phyloP scores from a whole-genome alignment of 148 eudicot genomes.

The Vaccinium darrowii region DNA sequence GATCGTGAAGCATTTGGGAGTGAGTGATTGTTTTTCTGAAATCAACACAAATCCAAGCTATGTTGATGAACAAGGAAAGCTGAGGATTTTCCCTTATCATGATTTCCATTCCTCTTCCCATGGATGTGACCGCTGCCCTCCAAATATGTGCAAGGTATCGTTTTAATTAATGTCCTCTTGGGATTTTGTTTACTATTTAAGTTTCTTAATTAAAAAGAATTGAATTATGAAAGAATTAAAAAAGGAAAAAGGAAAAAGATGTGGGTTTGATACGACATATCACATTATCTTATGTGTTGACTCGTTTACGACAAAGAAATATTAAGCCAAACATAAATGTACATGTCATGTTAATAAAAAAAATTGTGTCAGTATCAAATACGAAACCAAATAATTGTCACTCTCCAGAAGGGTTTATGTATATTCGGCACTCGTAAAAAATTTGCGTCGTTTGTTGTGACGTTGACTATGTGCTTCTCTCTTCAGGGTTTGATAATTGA shows the following conservation, averaged over 20 bases:
- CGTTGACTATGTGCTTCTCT: background rate
- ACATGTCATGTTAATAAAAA: too few relatives aligned
- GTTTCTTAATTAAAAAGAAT: too few relatives aligned
- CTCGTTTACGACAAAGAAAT: too few relatives aligned
- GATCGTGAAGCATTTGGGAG: conserved; percentile 56
- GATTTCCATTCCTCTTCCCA: conserved; percentile 54
- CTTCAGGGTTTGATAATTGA: conserved; percentile 54
- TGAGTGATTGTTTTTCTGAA: conserved; percentile 61
- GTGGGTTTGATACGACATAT: background rate
- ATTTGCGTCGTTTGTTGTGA: too few relatives aligned
- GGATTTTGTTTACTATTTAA: background rate
- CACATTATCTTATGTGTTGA: background rate
- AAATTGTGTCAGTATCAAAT: too few relatives aligned
- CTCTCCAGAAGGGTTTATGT: too few relatives aligned
- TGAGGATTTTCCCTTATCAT: conserved; percentile 61
- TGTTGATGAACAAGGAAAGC: conserved; percentile 58
- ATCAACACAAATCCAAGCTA: conserved; percentile 71
- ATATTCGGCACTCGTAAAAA: too few relatives aligned
- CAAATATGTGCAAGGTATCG: conserved; percentile 93
- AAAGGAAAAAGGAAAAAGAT: too few relatives aligned
- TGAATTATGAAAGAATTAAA: background rate
- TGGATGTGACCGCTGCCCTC: conserved; percentile 72
- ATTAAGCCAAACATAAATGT: background rate
- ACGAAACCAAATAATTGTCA: too few relatives aligned
- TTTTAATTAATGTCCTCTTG: background rate